Conservation (phyloP, 1,139 yeast species). For the Arxiozyma heterogenica region DNA sequence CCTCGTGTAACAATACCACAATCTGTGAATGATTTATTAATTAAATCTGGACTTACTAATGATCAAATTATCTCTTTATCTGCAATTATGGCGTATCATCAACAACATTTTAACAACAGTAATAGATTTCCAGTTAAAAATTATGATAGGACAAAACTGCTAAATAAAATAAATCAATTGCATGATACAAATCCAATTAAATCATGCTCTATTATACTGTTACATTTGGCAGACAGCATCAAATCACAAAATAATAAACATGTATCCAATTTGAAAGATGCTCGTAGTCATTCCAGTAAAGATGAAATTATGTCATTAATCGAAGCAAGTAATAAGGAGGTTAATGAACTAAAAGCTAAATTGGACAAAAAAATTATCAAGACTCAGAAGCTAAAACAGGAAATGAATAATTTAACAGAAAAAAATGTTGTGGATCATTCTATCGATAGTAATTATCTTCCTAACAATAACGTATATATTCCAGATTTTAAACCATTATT, state of each 20-base stretch:
- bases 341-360: constrained; percentile 3
- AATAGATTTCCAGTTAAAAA: neutral
- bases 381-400: neutral
- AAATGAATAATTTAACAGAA: neutral
- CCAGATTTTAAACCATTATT: too few species aligned
- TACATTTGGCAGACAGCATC: neutral
- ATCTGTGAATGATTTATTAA: constrained; percentile 55
- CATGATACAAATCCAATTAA: constrained; percentile 1
- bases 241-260: neutral
- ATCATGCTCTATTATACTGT: neutral
- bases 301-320: constrained; percentile 5
- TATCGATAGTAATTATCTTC: neutral
- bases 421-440: neutral
- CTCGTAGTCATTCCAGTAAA: neutral
- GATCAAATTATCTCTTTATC: constrained; percentile 65
- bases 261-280: neutral
- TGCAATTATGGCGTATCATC: constrained; percentile 65
- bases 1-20: constrained; percentile 65
- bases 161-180: neutral
- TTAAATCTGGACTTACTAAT: constrained; percentile 54
- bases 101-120: constrained; percentile 20
- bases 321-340: constrained; percentile 6
- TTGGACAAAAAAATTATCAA: constrained; percentile 1
- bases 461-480: too few species aligned
- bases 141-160: neutral